Base-by-base conservation (phyloP, 176 grass and related monocot genomes). In the Elaeis guineensis region DNA sequence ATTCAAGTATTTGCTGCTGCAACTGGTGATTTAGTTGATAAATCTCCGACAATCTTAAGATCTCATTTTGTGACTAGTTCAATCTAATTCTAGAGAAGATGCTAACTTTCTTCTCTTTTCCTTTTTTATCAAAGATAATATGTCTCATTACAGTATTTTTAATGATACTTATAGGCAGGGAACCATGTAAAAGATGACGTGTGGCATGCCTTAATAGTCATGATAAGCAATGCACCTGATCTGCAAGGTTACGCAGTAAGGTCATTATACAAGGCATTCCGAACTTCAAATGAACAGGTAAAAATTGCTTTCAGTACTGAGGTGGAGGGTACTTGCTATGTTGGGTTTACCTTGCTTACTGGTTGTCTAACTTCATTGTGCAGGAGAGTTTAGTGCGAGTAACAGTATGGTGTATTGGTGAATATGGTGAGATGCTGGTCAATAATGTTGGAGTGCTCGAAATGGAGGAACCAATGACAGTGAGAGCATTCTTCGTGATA, bases 181-280 rank as follows among this genome's bases (percentile, higher is more conserved):
- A 98, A 76, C 74, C 83, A 89, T n/a, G 79, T 92, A 58, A 98
- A 98, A 74, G 82, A 98, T 71, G 82, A 98, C 83, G 85, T 89
- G 61, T 98, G 94, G 81, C 88, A 98, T 78, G 82, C 85, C 51
- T 77, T 93, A 61, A 69, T 98, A 80, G 88, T 98, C 64, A 62
- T 86, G 51, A 86, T 98, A 72, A 89, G 88, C 55, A 98, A 98
- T 63, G 84, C 88, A 58, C 67, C 81, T 81, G 94, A 98, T 59
- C 79, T 98, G 76, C 94, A 98, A 83, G 94, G 94, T 62, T 98
- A 98, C 64, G 83, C 94, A 25, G 88, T 98, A n/a, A 92, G 94
- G 64, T 83, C 64, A 51, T 72, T 98, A 72, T 93, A 92, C 77
- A 92, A 78, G 25, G 82, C 82, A 69, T 70, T 98, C 14, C 72